Evolutionary conservation across 2,329 filamentous ascomycete species (phyloP).

Genomic region (Orbilia brochopaga): DNA sequence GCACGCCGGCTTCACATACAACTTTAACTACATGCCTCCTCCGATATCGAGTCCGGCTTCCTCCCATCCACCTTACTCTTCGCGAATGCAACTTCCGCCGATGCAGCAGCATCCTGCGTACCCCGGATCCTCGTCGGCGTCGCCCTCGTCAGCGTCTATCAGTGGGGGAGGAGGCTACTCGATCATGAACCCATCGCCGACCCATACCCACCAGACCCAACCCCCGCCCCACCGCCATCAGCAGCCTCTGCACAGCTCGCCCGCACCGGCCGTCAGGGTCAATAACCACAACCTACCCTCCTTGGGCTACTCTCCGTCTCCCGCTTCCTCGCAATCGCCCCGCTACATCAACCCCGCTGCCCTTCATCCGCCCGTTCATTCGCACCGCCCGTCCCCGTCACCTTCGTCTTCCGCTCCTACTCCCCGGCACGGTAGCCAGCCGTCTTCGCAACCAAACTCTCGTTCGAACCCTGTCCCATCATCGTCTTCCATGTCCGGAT

Average conservation of each 20-base stretch:
- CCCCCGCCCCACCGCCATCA: constrained; percentile 5
- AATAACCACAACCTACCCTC: constrained; percentile 8
- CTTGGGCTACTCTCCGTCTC: constrained; percentile 8
- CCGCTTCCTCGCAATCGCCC: constrained; percentile 14
- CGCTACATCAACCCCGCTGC: constrained; percentile 26
- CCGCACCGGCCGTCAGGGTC: neutral
- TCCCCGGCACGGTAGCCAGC: constrained; percentile 17
- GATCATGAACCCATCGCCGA: constrained; percentile 10
- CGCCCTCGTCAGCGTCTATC: neutral
- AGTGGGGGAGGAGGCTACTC: constrained; percentile 1
- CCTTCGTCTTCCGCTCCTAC: neutral
- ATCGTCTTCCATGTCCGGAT: constrained; percentile 14
- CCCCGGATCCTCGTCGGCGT: constrained; percentile 15
- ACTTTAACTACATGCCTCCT: constrained; percentile 48
- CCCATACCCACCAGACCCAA: neutral
- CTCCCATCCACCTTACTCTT: constrained; percentile 1
- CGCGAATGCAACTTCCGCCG: neutral
- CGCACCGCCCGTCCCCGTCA: neutral
- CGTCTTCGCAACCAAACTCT: constrained; percentile 2
- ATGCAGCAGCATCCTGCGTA: neutral
- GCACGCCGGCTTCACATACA: constrained; percentile 37
- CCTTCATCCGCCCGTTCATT: neutral
- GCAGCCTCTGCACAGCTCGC: constrained; percentile 11
- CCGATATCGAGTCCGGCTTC: constrained; percentile 1
- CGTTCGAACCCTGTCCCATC: constrained; percentile 6